Evolutionary conservation across 192 early-diverging fungal species (phyloP), one percentile per base, ranked within the genome.

Genomic region (Neocallimastix lanati): DNA sequence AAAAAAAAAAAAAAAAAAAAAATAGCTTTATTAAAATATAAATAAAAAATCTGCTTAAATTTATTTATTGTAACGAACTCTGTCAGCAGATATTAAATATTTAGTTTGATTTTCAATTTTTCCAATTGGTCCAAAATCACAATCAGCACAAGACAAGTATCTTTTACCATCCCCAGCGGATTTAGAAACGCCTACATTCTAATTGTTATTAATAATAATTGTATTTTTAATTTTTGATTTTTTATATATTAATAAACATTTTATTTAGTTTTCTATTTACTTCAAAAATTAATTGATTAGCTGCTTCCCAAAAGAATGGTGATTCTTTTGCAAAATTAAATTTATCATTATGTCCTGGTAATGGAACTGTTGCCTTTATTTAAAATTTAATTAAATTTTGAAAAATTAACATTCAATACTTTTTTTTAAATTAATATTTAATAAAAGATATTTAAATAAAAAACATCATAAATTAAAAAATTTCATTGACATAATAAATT

Each of bases 161-260:
- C 92, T 92, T 33, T 85, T 80, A 16, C 86, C 88, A 5, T 83
- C 79, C 6, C 79, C 86, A 2, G 89, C 79, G 18, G 84, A 86
- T 33, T 91, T 90, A 16, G 90, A 90, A 79, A 94, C 90, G 28
- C 91, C 92, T 78, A 92, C 86, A 82, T 94, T 94, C 76, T 94
- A 50, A 21, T 11, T 6, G 11, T 11, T 6, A 33, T 33, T 33
- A 6, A 33, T 33, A 33, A 33, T 33, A 33, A 33, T 33, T 33
- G 3, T 6, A 33, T 33, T 6, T 6, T 33, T 33, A 6, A 33
- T 6, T 33, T 6, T 33, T 33, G 3, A 33, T 33, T 33, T 33
- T 33, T 6, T 33, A 33, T 6, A 33, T 33, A 33, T 33, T n/a
- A 33, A 3, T 6, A 33, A 33, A 33, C 11, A 21, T 21, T 21